Evolutionary conservation across 2,329 filamentous ascomycete species (phyloP).

Genomic region (Graphilbum sp.): DNA sequence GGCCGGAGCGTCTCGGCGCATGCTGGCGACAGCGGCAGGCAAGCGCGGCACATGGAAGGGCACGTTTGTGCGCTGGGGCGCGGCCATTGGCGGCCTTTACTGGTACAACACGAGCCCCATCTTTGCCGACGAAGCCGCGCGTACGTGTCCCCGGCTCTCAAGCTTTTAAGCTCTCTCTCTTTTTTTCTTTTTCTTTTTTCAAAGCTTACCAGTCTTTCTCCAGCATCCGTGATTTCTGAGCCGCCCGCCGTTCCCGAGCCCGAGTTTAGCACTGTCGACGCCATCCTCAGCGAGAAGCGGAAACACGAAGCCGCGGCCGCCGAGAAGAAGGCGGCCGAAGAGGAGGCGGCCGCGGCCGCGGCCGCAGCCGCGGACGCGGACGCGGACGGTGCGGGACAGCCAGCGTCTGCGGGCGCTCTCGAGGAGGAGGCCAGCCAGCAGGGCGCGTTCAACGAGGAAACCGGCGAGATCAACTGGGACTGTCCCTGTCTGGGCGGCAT

Average conservation of each 20-base stretch:
- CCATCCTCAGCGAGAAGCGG: constrained; percentile 48
- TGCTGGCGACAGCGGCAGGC: constrained; percentile 26
- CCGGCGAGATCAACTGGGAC: constrained; percentile 99
- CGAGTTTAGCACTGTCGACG: constrained; percentile 47
- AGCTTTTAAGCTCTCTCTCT: too few relatives aligned
- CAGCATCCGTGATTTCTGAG: constrained; percentile 17
- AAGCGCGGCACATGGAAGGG: constrained; percentile 74
- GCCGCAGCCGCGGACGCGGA: constrained; percentile 6
- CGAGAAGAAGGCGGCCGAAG: constrained; percentile 10
- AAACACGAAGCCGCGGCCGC: constrained; percentile 21
- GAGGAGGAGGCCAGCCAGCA: constrained; percentile 74
- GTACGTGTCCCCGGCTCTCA: constrained; percentile 46
- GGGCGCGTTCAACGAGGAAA: constrained; percentile 95
- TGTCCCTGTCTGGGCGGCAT: constrained; percentile 95
- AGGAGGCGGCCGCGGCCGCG: constrained; percentile 12
- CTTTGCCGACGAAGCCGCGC: constrained; percentile 67
- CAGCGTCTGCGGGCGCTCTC: constrained; percentile 31
- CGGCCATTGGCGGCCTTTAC: constrained; percentile 66
- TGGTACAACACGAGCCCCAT: constrained; percentile 84
- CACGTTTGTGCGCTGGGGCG: constrained; percentile 52
- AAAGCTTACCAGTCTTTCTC: not conserved
- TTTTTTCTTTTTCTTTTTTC: not conserved
- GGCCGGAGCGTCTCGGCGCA: constrained; percentile 11
- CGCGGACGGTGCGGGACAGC: constrained; percentile 6
- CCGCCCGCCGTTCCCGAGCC: constrained; percentile 37